Evolutionary conservation across 2,329 filamentous ascomycete genomes (phyloP).

Genomic region (Celoporthe dispersa): DNA sequence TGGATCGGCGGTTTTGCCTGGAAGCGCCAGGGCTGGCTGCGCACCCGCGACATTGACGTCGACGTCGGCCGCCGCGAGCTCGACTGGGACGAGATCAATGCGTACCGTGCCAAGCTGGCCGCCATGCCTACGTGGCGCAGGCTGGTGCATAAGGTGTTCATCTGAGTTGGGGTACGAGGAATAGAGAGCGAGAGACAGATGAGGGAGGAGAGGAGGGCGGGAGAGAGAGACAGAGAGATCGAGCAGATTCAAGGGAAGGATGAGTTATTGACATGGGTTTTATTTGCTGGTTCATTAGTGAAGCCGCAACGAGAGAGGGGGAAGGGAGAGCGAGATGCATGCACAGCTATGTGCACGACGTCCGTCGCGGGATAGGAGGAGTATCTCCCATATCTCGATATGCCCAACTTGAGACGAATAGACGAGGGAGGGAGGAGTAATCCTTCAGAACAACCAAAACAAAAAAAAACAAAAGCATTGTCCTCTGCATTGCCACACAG

Average conservation of each 20-base stretch:
- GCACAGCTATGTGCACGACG: too few relatives aligned
- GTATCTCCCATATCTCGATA: background rate
- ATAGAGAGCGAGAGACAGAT: too few relatives aligned
- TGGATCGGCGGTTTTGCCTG: constrained; percentile 62
- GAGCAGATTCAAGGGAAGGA: too few relatives aligned
- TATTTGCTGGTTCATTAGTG: background rate
- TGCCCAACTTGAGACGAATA: background rate
- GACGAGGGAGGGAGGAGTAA: background rate
- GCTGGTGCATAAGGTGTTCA: constrained; percentile 38
- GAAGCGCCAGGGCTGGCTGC: constrained; percentile 66
- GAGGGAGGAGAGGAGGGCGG: background rate
- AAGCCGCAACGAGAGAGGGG: background rate
- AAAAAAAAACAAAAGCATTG: background rate
- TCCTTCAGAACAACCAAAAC: background rate
- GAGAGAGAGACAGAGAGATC: background rate
- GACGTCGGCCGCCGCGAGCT: constrained; percentile 67
- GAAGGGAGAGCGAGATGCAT: too few relatives aligned
- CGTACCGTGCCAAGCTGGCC: constrained; percentile 49
- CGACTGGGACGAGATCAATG: constrained; percentile 63
- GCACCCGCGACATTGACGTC: constrained; percentile 65
- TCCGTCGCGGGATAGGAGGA: too few relatives aligned
- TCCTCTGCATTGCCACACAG: too few relatives aligned
- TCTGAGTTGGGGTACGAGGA: constrained; percentile 2
- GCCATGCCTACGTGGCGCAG: constrained; percentile 52
- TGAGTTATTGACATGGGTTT: too few relatives aligned